Evolutionary conservation across 345 rosid species (phyloP), one percentile per base, ranked within the genome.

Genomic region (Bretschneidera sinensis): DNA sequence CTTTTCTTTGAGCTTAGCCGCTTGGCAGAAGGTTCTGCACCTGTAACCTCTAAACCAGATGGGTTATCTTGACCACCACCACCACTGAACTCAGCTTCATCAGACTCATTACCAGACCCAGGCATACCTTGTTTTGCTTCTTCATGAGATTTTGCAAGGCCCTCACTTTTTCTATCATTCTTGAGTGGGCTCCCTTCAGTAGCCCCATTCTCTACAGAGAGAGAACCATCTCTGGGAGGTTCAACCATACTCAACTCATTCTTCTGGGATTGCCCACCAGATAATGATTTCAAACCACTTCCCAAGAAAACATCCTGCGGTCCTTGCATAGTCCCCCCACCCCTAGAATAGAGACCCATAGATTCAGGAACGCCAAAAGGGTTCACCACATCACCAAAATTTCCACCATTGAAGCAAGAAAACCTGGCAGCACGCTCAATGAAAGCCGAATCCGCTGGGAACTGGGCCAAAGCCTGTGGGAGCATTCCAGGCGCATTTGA

Each of bases 381-480:
- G 59, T 72, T 84, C 75, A 80, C 71, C 83, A 81, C 74, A 61
- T 83, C 95, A 72, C 82, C 74, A 61, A 89, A 82, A 73, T 76
- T 84, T 25, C 96, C 97, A 65, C 87, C 85, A 53, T 69, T 78
- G 61, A 94, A 90, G 54, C 85, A 80, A 0, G 99, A 94, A 76
- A 86, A 84, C 80, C 88, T 75, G n/a, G 97, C 97, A 0, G 99
- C 96, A 55, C 97, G 94, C 83, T 94, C 97, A 58, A 87, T 89
- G 71, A 94, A 89, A 0, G 85, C 96, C 11, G 96, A 80, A 79
- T 89, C 96, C 62, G 96, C 77, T 24, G 96, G 96, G 59, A 94
- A 83, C 81, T 87, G 97, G 62, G 94, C 78, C 75, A 86, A 78
- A 56, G 86, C 75, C 52, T 82, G 85, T 0, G 90, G 84, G 34